phyloP scores from a whole-genome alignment of 129 eudicot species.

The Artemisia argyi region DNA sequence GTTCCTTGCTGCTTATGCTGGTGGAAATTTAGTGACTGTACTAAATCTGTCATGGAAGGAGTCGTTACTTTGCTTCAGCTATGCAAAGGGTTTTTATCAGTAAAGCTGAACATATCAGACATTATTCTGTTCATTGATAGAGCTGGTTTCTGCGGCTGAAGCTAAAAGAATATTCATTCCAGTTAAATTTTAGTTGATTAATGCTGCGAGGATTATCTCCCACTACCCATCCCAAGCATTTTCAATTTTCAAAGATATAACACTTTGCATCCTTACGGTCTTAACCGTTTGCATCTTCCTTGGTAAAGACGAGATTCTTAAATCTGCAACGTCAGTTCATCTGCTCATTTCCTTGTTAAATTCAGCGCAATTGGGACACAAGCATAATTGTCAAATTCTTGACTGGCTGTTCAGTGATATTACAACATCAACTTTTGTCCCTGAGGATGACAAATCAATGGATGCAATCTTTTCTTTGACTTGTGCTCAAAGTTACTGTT shows the following conservation, averaged over 20 bases:
- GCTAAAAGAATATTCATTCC: conserved; percentile 88
- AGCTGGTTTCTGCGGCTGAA: conserved; percentile 51
- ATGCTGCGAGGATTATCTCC: conserved; percentile 88
- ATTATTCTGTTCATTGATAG: conserved; percentile 51
- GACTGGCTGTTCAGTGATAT: conserved; percentile 64
- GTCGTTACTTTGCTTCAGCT: conserved; percentile 91
- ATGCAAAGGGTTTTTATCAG: conserved; percentile 58
- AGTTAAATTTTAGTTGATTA: conserved; percentile 79
- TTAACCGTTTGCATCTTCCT: conserved; percentile 60
- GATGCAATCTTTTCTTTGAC: conserved; percentile 41
- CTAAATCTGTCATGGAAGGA: conserved; percentile 96
- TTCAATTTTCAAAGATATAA: conserved; percentile 54
- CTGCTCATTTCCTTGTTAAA: conserved; percentile 75
- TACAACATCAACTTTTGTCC: conserved; percentile 8
- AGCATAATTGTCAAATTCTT: conserved; percentile 60
- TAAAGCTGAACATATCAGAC: conserved; percentile 56
- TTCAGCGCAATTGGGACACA: conserved; percentile 58
- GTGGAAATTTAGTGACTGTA: conserved; percentile 75
- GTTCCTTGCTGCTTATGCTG: conserved; percentile 73
- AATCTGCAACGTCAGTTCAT: conserved; percentile 69
- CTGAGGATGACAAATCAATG: conserved; percentile 21
- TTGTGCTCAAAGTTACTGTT: conserved; percentile 38
- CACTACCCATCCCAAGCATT: conserved; percentile 79
- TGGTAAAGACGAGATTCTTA: conserved; percentile 54
- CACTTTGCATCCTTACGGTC: conserved; percentile 59